Percentiles rank a stretch among this genome's conserved stretches.
These are phyloP conservation scores for Suillus placidus DNA, from an alignment of 768 basidiomycete genomes.

Conservation along the genomic window DNA sequence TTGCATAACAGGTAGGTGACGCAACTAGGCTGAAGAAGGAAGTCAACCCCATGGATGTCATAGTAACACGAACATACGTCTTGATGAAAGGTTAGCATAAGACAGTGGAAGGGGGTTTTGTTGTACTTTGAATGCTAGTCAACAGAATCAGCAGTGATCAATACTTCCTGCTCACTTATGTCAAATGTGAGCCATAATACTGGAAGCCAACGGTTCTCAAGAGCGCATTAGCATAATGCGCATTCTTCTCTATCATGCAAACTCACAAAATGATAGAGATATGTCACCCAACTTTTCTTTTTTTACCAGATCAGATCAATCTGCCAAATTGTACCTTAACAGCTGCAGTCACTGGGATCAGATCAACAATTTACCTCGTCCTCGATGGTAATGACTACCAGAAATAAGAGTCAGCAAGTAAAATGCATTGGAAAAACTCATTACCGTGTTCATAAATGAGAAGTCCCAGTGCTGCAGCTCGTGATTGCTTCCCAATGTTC, in stretches of 20 bases:
- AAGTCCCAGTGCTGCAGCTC: conserved; percentile 12
- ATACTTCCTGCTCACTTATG: conserved; percentile 9
- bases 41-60: not conserved
- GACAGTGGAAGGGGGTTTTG: not conserved
- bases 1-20: conserved; percentile 11
- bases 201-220: conserved; percentile 16
- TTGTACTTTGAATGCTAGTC: conserved; percentile 3
- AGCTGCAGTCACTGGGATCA: not conserved
- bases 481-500: conserved; percentile 14
- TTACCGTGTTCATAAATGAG: conserved; percentile 19
- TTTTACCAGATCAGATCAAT: conserved; percentile 15
- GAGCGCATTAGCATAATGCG: not conserved
- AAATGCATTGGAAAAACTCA: not conserved
- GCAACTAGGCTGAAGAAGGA: conserved; percentile 7
- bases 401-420: not conserved
- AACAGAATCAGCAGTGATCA: not conserved
- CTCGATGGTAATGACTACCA: conserved; percentile 10
- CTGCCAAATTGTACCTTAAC: not conserved
- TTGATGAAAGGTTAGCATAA: not conserved
- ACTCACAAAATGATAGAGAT: conserved; percentile 17
- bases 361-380: conserved; percentile 11
- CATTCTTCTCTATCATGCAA: not conserved
- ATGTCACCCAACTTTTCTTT: conserved; percentile 16
- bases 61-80: not conserved
- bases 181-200: conserved; percentile 10